These are phyloP conservation scores for Ziziphus jujuba DNA, from an alignment of 306 rosid genomes.

Conservation along the genomic window DNA sequence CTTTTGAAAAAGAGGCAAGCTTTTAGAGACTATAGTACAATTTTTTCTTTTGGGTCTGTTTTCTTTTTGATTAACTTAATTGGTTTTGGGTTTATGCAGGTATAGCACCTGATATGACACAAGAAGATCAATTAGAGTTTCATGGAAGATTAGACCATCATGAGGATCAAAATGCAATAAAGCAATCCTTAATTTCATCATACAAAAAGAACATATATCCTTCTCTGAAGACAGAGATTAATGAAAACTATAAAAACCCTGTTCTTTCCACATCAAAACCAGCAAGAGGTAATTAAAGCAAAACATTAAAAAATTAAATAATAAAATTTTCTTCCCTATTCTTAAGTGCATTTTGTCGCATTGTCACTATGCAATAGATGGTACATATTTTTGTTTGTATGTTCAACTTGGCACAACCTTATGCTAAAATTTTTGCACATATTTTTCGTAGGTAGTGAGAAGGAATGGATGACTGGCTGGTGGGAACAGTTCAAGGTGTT, in stretches of 20 bases:
- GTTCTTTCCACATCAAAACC: slow-evolving; percentile 31
- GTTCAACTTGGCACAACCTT: too few species aligned
- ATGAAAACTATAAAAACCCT: slow-evolving; percentile 25
- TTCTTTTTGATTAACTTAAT: not conserved
- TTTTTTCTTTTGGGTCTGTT: not conserved
- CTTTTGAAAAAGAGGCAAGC: not conserved
- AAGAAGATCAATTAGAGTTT: slow-evolving; percentile 50
- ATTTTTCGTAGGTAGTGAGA: slow-evolving; percentile 37
- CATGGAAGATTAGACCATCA: slow-evolving; percentile 43
- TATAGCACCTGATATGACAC: slow-evolving; percentile 63
- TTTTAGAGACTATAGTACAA: too few species aligned
- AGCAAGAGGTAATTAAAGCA: slow-evolving; percentile 43
- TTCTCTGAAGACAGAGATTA: slow-evolving; percentile 67
- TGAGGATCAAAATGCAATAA: slow-evolving; percentile 64
- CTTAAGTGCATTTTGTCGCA: not conserved
- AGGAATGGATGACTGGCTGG: slow-evolving; percentile 78
- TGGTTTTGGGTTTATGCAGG: slow-evolving; percentile 40
- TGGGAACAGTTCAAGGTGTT: slow-evolving; percentile 77
- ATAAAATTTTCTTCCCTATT: not conserved
- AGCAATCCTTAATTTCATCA: slow-evolving; percentile 67
- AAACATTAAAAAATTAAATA: too few species aligned
- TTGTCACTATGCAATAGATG: not conserved
- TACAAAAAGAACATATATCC: slow-evolving; percentile 68
- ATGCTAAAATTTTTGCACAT: not conserved
- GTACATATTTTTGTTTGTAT: too few species aligned